Percentiles rank a stretch among this genome's conserved stretches.
Conservation (phyloP, 208 protist genomes). For the Phytomonas sp. region DNA sequence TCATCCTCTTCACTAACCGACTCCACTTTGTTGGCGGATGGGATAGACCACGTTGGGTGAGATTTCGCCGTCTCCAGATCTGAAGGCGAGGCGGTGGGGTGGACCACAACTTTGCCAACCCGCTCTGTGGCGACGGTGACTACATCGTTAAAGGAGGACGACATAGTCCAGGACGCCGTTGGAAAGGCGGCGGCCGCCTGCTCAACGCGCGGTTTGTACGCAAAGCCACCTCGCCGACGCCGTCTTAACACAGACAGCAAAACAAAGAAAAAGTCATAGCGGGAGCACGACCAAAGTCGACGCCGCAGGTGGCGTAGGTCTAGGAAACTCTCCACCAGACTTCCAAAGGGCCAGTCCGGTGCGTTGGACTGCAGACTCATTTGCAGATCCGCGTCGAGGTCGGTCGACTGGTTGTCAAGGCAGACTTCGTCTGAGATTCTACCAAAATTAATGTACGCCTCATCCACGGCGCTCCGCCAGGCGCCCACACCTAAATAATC, state of each 20-base stretch:
- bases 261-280: conserved; percentile 50
- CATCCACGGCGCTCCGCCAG: conserved; percentile 27
- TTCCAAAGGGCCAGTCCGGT: conserved; percentile 43
- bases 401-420: conserved; percentile 24
- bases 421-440: conserved; percentile 26
- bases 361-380: conserved; percentile 34
- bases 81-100: neutral
- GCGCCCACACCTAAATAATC: conserved; percentile 12
- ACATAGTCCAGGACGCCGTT: conserved; percentile 76
- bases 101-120: conserved; percentile 32
- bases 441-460: conserved; percentile 29
- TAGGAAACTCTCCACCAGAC: conserved; percentile 58
- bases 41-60: neutral
- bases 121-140: conserved; percentile 68
- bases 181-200: conserved; percentile 14
- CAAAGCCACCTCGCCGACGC: conserved; percentile 18
- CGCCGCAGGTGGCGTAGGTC: conserved; percentile 72
- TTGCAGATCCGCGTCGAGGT: conserved; percentile 62
- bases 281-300: conserved; percentile 21
- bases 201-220: neutral
- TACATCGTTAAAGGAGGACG: conserved; percentile 56
- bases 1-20: conserved; percentile 24
- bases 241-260: conserved; percentile 37
- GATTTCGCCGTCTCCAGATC: neutral
- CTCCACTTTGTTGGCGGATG: conserved; percentile 9